Evolutionary conservation across 441 rosid species (phyloP), one percentile per base, ranked within the genome.

Genomic region (Daphne laureola): DNA sequence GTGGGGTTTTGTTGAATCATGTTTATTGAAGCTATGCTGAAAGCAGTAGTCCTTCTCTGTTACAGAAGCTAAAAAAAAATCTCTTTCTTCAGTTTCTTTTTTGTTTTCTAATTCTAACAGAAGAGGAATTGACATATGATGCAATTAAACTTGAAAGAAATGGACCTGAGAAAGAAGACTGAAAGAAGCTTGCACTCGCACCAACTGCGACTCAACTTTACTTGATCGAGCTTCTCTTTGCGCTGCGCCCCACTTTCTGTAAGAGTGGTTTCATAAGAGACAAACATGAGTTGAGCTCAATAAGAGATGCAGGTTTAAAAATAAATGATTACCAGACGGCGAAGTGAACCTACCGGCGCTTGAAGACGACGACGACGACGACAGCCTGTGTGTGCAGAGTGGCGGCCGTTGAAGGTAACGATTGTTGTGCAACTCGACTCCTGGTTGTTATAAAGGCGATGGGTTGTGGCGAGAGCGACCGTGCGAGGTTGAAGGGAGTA

Each of bases 161-260:
- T 31, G 38, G 9, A 86, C 96, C 86, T 93, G 99, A 26, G 75
- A 78, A 64, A 85, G 76, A 14, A 96, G 99, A 68, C 79, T 54
- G 65, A 83, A 76, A 51, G 67, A 26, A 53, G 93, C 84, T 65
- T 75, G 80, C 17, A 74, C 68, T 5, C 95, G 91, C 4, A 81
- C 74, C 68, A 83, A 65, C 69, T 83, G 87, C 13, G 95, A 81
- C 59, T 79, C 80, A 27, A 76, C 71, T 69, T 93, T 86, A 75
- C 79, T 71, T 25, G 73, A 13, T 14, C 87, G 81, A 17, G 87
- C 73, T 69, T 87, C 97, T 73, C 73, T 90, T 45, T 79, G 78
- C 1, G 95, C 80, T 60, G 73, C 69, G n/a, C n/a, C n/a, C n/a
- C n/a, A 43, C 54, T 61, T 42, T 83, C 90, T 3, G 86, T 83